Base-by-base conservation (phyloP, 2,329 filamentous ascomycete genomes). In the Trichoderma asperellum region DNA sequence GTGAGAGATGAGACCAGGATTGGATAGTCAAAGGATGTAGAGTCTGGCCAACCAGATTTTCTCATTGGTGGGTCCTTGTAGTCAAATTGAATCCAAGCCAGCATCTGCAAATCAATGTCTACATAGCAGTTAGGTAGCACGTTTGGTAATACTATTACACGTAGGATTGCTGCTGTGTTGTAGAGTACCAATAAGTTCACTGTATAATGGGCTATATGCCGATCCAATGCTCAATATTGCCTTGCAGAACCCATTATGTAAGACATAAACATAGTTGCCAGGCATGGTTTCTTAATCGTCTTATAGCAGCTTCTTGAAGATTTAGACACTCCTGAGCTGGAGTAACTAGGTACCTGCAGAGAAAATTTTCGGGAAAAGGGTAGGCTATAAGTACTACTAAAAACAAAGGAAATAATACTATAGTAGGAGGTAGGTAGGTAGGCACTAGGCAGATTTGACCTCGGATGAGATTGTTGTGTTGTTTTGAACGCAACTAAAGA, bases 1-100 rank as follows among this genome's bases (percentile, higher is more conserved):
- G 53, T 67, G 64, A 67, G 64, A 56, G 56, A 59, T 27, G 40
- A n/a, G 37, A 52, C 64, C 40, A 59, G 64, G 64, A 59, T 67
- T 52, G 53, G 61, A 55, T 55, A 21, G 32, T 64, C 24, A 55
- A 37, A 64, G 61, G 61, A 24, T 63, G 43, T n/a, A 53, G 60
- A 63, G 47, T 21, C 27, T 52, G 14, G 47, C 60, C 60, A 63
- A 63, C 60, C 60, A 53, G 32, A 8, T 27, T 35, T 10, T 24
- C 32, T 18, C 47, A 63, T 37, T 53, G 16, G 60, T 53, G 47
- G 47, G 43, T n/a, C 43, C 32, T 18, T 61, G 16, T 2, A 29
- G 16, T 27, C 32, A 18, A 29, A 52, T 43, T 60, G 57, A 24
- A 16, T 40, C 18, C 11, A 60, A 60, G 37, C 56, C 34, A 27